Evolutionary conservation across 2,329 filamentous ascomycete species (phyloP), one percentile per base, ranked within the genome.

Genomic region (Trichophyton equinum): DNA sequence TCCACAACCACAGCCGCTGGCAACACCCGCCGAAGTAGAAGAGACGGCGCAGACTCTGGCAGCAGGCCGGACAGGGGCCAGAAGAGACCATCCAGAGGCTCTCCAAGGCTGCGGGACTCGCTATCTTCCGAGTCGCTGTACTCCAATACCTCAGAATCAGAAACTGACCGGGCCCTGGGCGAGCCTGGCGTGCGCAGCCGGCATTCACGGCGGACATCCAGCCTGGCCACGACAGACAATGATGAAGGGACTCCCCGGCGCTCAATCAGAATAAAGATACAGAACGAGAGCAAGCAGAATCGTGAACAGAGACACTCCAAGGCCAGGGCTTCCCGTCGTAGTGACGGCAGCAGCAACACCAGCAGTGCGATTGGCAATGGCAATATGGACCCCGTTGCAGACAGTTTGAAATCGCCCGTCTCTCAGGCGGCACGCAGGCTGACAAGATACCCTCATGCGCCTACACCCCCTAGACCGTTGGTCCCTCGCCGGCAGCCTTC

Each of bases 341-440:
- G 68, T 64, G 68, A 68, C 47, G 33, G 9, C 33, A 13, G 33
- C 33, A 38, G 33, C 33, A 38, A 38, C 33, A 4, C 33, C 33
- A 13, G 9, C 33, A 13, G 9, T 38, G 33, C 33, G 33, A 11
- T 9, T 38, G 33, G 33, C 33, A 38, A 38, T 13, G 33, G 9
- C 33, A 13, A 13, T 13, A 30, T 30, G 55, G 66, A 66, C 25
- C 78, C 89, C 62, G 85, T 90, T 5, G 78, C 83, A 49, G 87
- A 89, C 57, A 89, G 89, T 62, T 80, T 99, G 64, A 99, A 99
- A 73, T 97, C 94, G 13, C 94, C 94, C 2, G 95, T 90, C 2
- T 95, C 91, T 30, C 88, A 91, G 59, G 82, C 85, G 13, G 78
- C 80, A 57, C 76, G 78, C 64, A 85, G 82, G 68, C 78, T 96